Base-by-base conservation (phyloP, 169 alveolate species). In the Plasmodium sp. region DNA sequence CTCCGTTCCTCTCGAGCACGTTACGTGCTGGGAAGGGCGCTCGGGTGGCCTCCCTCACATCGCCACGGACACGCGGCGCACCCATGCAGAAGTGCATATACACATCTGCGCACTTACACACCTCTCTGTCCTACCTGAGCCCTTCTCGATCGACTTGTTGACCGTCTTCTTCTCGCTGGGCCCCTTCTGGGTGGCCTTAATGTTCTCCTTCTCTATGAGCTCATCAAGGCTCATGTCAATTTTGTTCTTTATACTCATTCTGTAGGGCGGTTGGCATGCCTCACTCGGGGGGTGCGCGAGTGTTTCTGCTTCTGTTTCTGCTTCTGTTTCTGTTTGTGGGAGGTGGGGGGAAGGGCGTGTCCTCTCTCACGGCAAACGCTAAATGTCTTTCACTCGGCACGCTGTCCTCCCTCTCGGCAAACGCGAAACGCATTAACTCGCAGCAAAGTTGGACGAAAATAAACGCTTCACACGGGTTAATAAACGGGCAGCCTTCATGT, bases 121-220 rank as follows among this genome's bases (percentile, higher is more conserved):
- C 36, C 10, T 6, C 77, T 1, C 5, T 34, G 16, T 51, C 39
- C 75, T 85, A 85, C 93, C 93, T 22, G 85, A 18, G 81, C 51
- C 75, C 31, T 85, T 85, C 33, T 85, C 93, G n/a, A 85, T 85
- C 74, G 71, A 74, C 79, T 85, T 84, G 58, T 84, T 85, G 33
- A 85, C 74, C 1, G 81, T 48, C 67, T 85, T 85, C 62, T 85
- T 85, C 16, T 85, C 93, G 27, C 51, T 74, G 10, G 92, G 67
- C 7, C 62, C 51, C 43, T 85, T 85, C 36, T 67, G 58, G 43
- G 31, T 85, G 43, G 31, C 93, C 33, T 85, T 85, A 18, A 74
- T 74, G 62, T 85, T 85, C 56, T 85, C 93, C 84, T 85, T 85
- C 43, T 85, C 93, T 85, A 85, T 85, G 93, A 85, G 93, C 79